Percentiles rank a stretch among this genome's conserved stretches.
Conservation (phyloP, 371 early-diverging fungal species). For the Mortierella sp. region DNA sequence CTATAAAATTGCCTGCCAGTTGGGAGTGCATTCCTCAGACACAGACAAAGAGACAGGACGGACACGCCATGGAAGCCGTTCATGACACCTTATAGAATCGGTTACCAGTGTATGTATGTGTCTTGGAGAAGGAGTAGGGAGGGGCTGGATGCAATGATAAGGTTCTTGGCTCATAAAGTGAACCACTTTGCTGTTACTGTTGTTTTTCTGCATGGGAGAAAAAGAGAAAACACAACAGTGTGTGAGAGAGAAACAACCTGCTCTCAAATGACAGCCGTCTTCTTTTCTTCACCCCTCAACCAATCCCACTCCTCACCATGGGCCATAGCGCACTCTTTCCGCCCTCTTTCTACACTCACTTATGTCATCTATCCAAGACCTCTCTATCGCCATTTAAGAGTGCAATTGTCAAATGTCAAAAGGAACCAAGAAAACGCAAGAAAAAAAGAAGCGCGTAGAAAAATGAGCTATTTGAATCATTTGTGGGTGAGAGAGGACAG, state of each 20-base stretch:
- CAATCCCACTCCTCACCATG: neutral
- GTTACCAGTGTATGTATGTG: neutral
- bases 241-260: neutral
- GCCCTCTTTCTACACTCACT: neutral
- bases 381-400: neutral
- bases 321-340: neutral
- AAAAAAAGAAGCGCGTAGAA: neutral
- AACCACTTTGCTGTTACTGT: too few species aligned
- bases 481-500: neutral
- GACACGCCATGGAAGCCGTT: neutral
- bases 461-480: neutral
- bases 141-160: conserved; percentile 6
- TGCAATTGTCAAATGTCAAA: neutral
- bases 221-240: neutral
- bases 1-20: neutral
- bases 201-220: neutral
- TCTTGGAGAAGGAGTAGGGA: too few species aligned
- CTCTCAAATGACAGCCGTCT: neutral
- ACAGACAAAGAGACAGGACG: neutral
- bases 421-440: neutral
- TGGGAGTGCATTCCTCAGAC: neutral
- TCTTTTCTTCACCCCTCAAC: neutral
- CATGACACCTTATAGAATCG: neutral
- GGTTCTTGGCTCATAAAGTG: conserved; percentile 18
- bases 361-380: neutral